Evolutionary conservation across 805 yeast species (phyloP).

Genomic region (Spathaspora passalidarum): DNA sequence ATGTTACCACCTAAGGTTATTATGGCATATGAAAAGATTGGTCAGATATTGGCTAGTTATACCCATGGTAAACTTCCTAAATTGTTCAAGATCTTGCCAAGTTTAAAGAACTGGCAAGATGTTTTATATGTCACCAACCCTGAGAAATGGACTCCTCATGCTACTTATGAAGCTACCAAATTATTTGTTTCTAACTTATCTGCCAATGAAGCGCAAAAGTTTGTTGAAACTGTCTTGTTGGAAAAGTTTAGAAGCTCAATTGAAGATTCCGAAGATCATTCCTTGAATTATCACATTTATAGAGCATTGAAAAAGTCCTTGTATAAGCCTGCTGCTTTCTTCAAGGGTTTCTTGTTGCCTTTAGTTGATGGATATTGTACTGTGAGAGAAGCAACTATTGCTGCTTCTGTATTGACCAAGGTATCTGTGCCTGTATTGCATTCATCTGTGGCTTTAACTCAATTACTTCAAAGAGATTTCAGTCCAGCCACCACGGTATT

Average conservation of each 20-base stretch:
- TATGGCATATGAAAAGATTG: conserved; percentile 90
- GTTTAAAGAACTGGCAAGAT: conserved; percentile 93
- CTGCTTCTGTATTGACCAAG: conserved; percentile 85
- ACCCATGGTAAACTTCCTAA: conserved; percentile 97
- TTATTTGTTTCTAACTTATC: conserved; percentile 86
- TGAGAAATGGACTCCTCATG: conserved; percentile 91
- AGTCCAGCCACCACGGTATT: conserved; percentile 87
- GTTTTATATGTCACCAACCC: conserved; percentile 91
- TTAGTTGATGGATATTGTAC: conserved; percentile 86
- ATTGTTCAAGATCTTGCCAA: conserved; percentile 90
- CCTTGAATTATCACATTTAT: conserved; percentile 87
- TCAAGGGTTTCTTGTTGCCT: conserved; percentile 93
- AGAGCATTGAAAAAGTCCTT: conserved; percentile 88
- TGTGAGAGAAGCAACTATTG: conserved; percentile 90
- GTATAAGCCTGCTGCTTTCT: conserved; percentile 96
- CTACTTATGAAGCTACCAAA: conserved; percentile 91
- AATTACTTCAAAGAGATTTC: conserved; percentile 75
- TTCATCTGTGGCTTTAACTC: conserved; percentile 91
- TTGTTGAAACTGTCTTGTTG: conserved; percentile 62
- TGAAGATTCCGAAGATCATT: conserved; percentile 71
- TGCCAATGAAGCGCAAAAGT: conserved; percentile 85
- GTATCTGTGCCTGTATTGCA: conserved; percentile 93
- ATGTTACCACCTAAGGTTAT: conserved; percentile 94
- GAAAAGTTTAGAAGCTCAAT: conserved; percentile 71
- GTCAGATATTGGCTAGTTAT: conserved; percentile 81